Evolutionary conservation across 2,329 filamentous ascomycete genomes (phyloP).

Genomic region (Epichloe coenophiala): DNA sequence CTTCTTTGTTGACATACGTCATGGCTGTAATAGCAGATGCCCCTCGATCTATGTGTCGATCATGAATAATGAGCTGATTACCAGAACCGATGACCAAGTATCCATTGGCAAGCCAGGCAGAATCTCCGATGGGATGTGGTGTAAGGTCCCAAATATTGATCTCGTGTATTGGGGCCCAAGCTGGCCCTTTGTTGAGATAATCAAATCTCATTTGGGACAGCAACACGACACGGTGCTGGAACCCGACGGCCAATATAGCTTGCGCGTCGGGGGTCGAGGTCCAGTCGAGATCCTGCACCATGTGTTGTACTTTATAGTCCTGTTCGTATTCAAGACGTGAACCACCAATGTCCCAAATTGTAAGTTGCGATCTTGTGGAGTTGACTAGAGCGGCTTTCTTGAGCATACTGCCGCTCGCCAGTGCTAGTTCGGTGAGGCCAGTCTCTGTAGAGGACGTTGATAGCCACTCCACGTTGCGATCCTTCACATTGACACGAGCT

Average conservation of each 20-base stretch:
- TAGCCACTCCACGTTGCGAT: constrained; percentile 62
- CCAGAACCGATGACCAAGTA: constrained; percentile 79
- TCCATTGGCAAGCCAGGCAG: constrained; percentile 77
- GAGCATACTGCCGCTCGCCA: constrained; percentile 75
- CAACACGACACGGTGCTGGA: constrained; percentile 70
- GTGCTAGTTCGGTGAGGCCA: constrained; percentile 54
- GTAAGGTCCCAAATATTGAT: constrained; percentile 71
- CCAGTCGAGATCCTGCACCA: constrained; percentile 83
- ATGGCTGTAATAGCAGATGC: constrained; percentile 43
- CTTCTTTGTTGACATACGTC: constrained; percentile 34
- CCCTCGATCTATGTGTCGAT: constrained; percentile 55
- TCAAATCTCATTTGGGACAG: constrained; percentile 83
- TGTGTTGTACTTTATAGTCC: constrained; percentile 57
- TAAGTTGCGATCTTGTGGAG: constrained; percentile 56
- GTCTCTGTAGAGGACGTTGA: constrained; percentile 73
- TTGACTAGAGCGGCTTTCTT: constrained; percentile 80
- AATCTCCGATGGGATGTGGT: constrained; percentile 83
- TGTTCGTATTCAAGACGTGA: constrained; percentile 72
- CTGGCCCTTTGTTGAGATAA: constrained; percentile 77
- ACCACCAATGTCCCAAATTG: constrained; percentile 82
- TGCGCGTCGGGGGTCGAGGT: constrained; percentile 81
- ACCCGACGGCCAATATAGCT: constrained; percentile 83
- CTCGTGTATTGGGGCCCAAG: constrained; percentile 75
- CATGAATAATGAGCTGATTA: constrained; percentile 80
- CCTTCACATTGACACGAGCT: constrained; percentile 51